Base-by-base conservation (phyloP, 2,329 filamentous ascomycete genomes). In the Leptosphaerulina australis region DNA sequence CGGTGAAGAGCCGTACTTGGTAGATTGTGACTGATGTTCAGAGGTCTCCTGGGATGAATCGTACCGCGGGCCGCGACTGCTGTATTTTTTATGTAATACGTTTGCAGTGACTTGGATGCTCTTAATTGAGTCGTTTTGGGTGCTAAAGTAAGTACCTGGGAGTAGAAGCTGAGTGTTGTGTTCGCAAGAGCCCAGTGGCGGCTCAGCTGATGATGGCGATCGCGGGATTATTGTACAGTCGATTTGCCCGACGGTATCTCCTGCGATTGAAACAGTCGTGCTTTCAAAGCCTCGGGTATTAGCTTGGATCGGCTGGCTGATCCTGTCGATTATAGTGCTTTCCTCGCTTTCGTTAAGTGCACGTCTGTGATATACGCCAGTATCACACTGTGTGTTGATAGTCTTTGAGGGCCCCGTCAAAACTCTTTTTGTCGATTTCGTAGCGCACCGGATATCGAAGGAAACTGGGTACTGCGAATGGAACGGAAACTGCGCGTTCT, bases 31-130 rank as follows among this genome's bases (percentile, higher is more conserved):
- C 8, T 24, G 40, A 25, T 25, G 50, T 15, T 63, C 56, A 31
- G 66, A 60, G 3, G 62, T 60, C 26, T 70, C 59, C 41, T 71
- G 67, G 2, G 68, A 70, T 9, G 68, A 69, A 44, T 69, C 65
- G 64, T 68, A 66, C 17, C 67, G 59, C 5, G 66, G 67, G 24
- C 39, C 47, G 28, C 55, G 50, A 18, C 53, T 60, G 15, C 36
- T 17, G 20, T 37, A 24, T 17, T 41, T 36, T 4, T n/a, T n/a
- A n/a, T n/a, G n/a, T n/a, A n/a, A n/a, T n/a, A 54, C 30, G 38
- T 66, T 66, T 18, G 58, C 48, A 0, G 59, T 66, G 7, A 50
- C 46, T 9, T 24, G 43, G 34, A 68, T 56, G 11, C 45, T 55
- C 29, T 61, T 53, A 20, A 30, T 25, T 8, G 39, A 44, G 6